Base-by-base conservation (phyloP, 2,329 filamentous ascomycete species). In the Fusarium oxysporum region DNA sequence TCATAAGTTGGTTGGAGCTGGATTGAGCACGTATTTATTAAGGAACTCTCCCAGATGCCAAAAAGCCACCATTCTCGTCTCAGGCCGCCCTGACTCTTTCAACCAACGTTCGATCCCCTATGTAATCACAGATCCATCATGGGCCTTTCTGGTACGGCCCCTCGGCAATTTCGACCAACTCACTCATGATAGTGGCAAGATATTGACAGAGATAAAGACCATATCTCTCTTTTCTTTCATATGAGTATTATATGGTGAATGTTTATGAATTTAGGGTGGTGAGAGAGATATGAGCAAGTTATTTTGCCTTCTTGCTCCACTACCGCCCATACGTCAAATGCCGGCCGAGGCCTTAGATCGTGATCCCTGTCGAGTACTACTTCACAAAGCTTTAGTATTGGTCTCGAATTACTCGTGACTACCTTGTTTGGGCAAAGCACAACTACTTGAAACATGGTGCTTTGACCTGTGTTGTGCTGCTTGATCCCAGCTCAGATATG, bases 21-120 rank as follows among this genome's bases (percentile, higher is more conserved):
- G 57, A 77, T 77, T 76, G 75, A 77, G 75, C 75, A 77, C 65
- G 57, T 77, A 77, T 73, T 75, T 66, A 72, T 72, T 47, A 60
- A 71, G 55, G 64, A 53, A 53, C 61, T 53, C 61, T 63, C 40
- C 48, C 62, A 71, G 50, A 69, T 65, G 60, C 48, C 30, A 38
- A 59, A 57, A 68, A 60, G 48, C 64, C 57, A 71, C 57, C 53
- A 63, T 74, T 62, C 53, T 74, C 71, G 68, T 74, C 71, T 62
- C 67, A 74, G 71, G 59, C 63, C 45, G 71, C 71, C 56, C 67
- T 68, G 64, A 69, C 68, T 61, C 69, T 71, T 58, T 25, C 50
- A 51, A 47, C 51, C 68, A 70, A 74, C 71, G 51, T 74, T 62
- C 68, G 71, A 74, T 74, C 54, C 35, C 47, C 67, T 61, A 72